Evolutionary conservation across 2,329 filamentous ascomycete genomes (phyloP), one percentile per base, ranked within the genome.

Genomic region (Cordyceps pruinosa): DNA sequence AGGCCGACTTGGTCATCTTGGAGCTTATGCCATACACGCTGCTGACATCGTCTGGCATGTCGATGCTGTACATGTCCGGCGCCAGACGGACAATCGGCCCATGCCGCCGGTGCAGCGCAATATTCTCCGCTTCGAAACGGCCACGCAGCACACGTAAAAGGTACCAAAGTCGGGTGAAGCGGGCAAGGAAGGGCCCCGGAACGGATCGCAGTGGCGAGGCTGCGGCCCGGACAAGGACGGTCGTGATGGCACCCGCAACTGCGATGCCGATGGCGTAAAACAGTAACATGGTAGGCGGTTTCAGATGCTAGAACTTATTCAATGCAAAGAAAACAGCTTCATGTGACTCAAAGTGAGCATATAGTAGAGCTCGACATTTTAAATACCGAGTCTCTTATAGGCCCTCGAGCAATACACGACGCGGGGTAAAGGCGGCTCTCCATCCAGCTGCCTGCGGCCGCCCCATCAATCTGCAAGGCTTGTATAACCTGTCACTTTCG

Each of bases 151-250:
- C 66, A 4, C 68, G 67, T 3, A 60, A 61, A 15, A 78, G 66
- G 49, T 76, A 75, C 73, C 76, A 79, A 1, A 75, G 61, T 2
- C 70, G 66, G 4, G 73, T 75, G 58, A 78, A 73, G 7, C 75
- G 68, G 12, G 77, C 68, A 37, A 69, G 65, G 44, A 76, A 72
- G 0, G 77, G 77, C 0, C 77, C 77, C 0, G 77, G 77, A 21
- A 79, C 65, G 7, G 62, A 61, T 35, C 68, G 67, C 4, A 75
- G 66, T 3, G 74, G 74, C 15, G 69, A 70, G 7, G 37, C 21
- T 21, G 32, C 19, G 9, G 44, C 54, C 21, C 21, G 54, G 10
- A 44, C 12, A 21, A 57, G 19, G 35, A 37, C 13, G 26, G 23
- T 15, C 35, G 25, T 12, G 21, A 50, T n/a, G 30, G 28, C 19